Evolutionary conservation across 2,329 filamentous ascomycete species (phyloP), one percentile per base, ranked within the genome.

Genomic region (Polychaeton citri): DNA sequence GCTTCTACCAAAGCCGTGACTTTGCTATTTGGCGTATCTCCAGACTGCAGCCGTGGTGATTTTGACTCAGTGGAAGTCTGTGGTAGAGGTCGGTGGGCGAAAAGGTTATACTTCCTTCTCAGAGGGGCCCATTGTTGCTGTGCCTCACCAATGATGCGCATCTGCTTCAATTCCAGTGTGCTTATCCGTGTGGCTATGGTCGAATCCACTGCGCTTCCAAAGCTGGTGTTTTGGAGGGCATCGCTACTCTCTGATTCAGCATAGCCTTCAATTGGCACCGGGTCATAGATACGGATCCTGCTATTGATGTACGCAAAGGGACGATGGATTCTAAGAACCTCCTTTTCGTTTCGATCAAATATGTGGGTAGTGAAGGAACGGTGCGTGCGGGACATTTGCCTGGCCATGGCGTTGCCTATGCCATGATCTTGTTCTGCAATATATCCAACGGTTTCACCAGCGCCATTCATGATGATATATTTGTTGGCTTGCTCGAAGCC

Each of bases 401-500:
- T 62, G 12, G 65, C 64, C 52, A 79, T 59, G 19, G 66, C 64
- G 37, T 61, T 68, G 2, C 65, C 71, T 37, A 79, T 56, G 1
- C 74, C 72, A 39, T 69, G 69, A 32, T 78, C 75, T 47, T 70
- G 66, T 53, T 79, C 75, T 20, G 72, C 74, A 49, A 79, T 69
- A 45, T 74, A 79, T 9, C 75, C 75, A 30, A 79, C 64, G 43
- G 76, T 74, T 39, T 72, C 70, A 5, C 75, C 75, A 36, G 70
- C 63, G 2, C 72, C 72, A 55, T 78, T 71, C 64, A 78, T 70
- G 33, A 79, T 76, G 10, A 76, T 66, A 50, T 79, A 79, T 51
- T 67, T 66, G 48, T 79, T 79, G 9, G 75, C 74, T 52, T 79
- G 75, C 53, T 79, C 75, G 44, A 78, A 78, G 2, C 75, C 74